phyloP scores from a whole-genome alignment of 1,284 basidiomycete genomes.

The Uromyces viciae-fabae region DNA sequence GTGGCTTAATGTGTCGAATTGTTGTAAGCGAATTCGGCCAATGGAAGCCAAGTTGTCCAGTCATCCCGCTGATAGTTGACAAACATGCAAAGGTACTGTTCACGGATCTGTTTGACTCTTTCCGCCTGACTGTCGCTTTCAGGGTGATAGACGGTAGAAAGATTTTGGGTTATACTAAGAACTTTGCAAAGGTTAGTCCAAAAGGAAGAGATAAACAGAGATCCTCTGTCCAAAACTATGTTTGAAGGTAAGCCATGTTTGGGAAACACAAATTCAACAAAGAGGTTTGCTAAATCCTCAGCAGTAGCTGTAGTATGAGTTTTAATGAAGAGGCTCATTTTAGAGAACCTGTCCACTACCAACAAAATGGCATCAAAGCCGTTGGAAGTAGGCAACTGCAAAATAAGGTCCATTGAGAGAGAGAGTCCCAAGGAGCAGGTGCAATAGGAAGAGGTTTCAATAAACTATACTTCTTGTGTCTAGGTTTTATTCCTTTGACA shows the following conservation, averaged over 20 bases:
- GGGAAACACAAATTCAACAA: too few species aligned
- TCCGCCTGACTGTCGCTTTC: constrained; percentile 5
- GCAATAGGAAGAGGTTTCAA: background rate
- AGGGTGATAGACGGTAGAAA: background rate
- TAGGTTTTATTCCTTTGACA: background rate
- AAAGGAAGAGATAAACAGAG: background rate
- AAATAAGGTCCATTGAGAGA: too few species aligned
- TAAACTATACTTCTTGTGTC: background rate
- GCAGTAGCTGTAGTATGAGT: too few species aligned
- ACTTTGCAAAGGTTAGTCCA: background rate
- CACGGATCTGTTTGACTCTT: background rate
- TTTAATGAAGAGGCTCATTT: too few species aligned
- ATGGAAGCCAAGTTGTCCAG: background rate
- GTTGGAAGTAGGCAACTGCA: too few species aligned
- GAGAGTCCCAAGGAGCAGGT: background rate
- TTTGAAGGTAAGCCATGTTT: background rate
- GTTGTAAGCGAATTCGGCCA: constrained; percentile 20
- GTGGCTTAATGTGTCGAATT: background rate
- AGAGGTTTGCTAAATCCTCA: too few species aligned
- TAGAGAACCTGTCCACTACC: too few species aligned
- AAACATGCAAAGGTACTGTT: background rate
- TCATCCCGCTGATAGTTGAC: constrained; percentile 11
- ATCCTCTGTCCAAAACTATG: background rate
- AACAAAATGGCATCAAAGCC: too few species aligned
- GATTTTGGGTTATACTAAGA: background rate